Evolutionary conservation across 164 flowering plant species (phyloP), one percentile per base, ranked within the genome.

Genomic region (Piper betle): DNA sequence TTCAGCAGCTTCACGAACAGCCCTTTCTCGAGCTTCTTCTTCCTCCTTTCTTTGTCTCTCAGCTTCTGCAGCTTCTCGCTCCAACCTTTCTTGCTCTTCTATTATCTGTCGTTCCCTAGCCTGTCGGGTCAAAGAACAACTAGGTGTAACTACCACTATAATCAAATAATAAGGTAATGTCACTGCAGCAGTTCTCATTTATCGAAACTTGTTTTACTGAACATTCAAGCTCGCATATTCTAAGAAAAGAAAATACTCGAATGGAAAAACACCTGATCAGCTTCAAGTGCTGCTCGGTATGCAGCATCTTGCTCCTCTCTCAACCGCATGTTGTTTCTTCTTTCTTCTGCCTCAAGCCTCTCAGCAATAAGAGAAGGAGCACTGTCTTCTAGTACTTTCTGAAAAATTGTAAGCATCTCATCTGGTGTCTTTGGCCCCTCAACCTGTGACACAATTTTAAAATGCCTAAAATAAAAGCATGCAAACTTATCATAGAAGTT

Each of bases 301-400:
- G 99, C 99, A 67, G 96, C 97, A 84, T 93, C 99, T 72, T 93
- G 99, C 75, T 93, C 99, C 79, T 93, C 99, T 74, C 99, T 80
- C 69, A 93, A 75, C 0, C 88, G 85, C 58, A 77, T 62, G 67
- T 79, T 88, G 64, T 56, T 88, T 70, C 89, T 86, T 74, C 97
- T 82, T 78, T 93, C 97, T 78, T 93, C 99, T 63, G 94, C 93
- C 54, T 93, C 97, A 71, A 86, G 76, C 71, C 99, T 79, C 20
- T 88, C 97, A 17, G 92, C 68, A 58, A 85, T 83, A 71, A 93
- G 95, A 71, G 78, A 86, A 67, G 94, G 83, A 55, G 82, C 76
- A 75, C 91, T 91, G 80, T 91, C 99, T 71, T 93, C 97, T 48
- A 85, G 77, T 40, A 86, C 96, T 75, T 78, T 84, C 75, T 93